These are phyloP conservation scores for Colletotrichum costaricense DNA, from an alignment of 2,329 filamentous ascomycete genomes.

Conservation along the genomic window DNA sequence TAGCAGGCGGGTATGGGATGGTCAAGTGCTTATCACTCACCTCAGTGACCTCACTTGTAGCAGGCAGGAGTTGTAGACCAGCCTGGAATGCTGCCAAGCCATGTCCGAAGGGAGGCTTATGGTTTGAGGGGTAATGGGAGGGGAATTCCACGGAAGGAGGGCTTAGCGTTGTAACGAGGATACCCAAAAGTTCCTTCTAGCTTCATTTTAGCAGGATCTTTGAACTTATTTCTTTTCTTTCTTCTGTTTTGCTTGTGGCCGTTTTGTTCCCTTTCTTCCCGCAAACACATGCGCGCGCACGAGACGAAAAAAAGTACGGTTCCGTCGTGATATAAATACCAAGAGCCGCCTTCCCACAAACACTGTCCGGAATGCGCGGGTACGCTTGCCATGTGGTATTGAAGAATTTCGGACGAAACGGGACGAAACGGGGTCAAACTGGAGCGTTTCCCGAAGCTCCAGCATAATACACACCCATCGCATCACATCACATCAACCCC, in stretches of 20 bases:
- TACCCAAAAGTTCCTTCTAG: slow-evolving; percentile 27
- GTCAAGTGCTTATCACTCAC: neutral
- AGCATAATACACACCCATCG: too few relatives aligned
- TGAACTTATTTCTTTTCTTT: neutral
- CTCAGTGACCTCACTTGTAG: neutral
- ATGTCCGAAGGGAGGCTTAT: neutral
- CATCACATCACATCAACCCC: neutral
- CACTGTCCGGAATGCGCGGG: neutral
- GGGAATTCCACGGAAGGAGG: slow-evolving; percentile 10
- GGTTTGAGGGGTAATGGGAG: neutral
- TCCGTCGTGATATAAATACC: slow-evolving; percentile 6
- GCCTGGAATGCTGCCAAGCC: neutral
- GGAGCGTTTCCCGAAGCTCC: neutral
- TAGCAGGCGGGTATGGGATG: neutral
- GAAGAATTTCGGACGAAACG: neutral
- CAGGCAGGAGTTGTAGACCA: neutral
- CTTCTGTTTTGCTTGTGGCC: neutral
- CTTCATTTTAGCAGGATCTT: neutral
- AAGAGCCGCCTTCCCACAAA: neutral
- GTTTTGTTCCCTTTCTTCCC: neutral
- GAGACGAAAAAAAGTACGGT: neutral
- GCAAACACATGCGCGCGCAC: too few relatives aligned
- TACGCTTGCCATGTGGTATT: neutral
- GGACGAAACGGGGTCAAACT: neutral
- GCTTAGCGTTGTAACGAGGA: slow-evolving; percentile 30